Base-by-base conservation (phyloP, 2,329 filamentous ascomycete genomes). In the Colletotrichum gigasporum region DNA sequence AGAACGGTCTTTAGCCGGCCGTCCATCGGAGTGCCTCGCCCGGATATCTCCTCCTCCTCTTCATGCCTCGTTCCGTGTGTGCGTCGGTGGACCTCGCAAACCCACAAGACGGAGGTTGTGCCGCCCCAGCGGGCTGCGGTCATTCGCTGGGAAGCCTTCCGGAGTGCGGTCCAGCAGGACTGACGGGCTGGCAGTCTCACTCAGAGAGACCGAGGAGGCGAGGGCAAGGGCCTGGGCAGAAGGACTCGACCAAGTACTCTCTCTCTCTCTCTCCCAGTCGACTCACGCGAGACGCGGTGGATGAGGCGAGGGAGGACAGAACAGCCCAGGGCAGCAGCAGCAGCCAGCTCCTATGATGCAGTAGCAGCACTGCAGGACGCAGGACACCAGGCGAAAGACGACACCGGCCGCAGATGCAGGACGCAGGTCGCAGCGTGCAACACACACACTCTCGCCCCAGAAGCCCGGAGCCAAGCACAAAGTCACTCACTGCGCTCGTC, bases 1-100 rank as follows among this genome's bases (percentile, higher is more conserved):
- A 34, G n/a, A 28, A 50, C 54, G 59, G 59, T 28, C 35, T 51
- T 57, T 45, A 58, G 35, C 59, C 53, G 59, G 44, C 52, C 59
- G 53, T 57, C 52, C 12, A 50, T 62, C 58, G 52, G 58, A 51
- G 44, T 45, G 26, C 26, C 22, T 57, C 20, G 6, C 59, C 35
- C 45, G 45, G n/a, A 11, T 20, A 2, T 14, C 20, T 32, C 11
- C 7, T 44, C n/a, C 57, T 53, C 50, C 30, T 37, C 26, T 22
- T 32, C 58, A 58, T 20, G n/a, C 20, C 58, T 51, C 45, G 39
- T 52, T 41, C 47, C 37, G 45, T 42, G 26, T 28, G n/a, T 61
- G 61, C 26, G 34, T 60, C 28, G 34, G 48, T 50, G 56, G 47
- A 28, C 18, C 47, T 48, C 41, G 11, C 18, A 41, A 50, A 42